Evolutionary conservation across 805 yeast genomes (phyloP).

Genomic region (Myxozyma neotropica): DNA sequence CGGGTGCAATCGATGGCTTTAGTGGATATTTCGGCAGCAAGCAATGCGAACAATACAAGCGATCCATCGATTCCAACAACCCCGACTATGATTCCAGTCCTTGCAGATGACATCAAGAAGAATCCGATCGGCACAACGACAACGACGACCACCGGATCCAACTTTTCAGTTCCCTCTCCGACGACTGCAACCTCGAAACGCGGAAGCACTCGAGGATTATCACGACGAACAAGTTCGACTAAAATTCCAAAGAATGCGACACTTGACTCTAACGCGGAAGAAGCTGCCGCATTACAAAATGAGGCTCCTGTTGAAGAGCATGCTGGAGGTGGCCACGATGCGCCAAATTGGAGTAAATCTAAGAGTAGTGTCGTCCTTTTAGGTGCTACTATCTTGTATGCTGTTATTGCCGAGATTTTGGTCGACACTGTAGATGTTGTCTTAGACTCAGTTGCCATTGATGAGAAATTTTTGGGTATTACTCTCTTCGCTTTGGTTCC

Average conservation of each 20-base stretch:
- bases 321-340: constrained; percentile 78
- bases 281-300: constrained; percentile 2
- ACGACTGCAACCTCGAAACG: constrained; percentile 14
- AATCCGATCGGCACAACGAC: background rate
- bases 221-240: constrained; percentile 4
- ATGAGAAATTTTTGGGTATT: constrained; percentile 88
- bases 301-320: constrained; percentile 35
- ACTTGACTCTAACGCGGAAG: constrained; percentile 5
- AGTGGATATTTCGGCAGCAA: constrained; percentile 13
- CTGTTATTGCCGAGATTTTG: constrained; percentile 89
- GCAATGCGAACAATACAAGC: background rate
- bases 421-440: constrained; percentile 93
- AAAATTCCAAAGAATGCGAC: constrained; percentile 1
- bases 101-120: constrained; percentile 1
- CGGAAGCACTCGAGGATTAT: constrained; percentile 17
- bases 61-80: background rate
- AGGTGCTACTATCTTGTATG: constrained; percentile 83
- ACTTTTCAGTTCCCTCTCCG: background rate
- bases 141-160: background rate
- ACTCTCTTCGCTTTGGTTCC: constrained; percentile 96
- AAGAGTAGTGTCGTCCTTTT: constrained; percentile 82
- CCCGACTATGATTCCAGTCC: constrained; percentile 2
- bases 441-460: constrained; percentile 71
- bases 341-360: constrained; percentile 92
- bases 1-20: constrained; percentile 20